Base-by-base conservation (phyloP, 768 basidiomycete genomes). In the Bullera alba region DNA sequence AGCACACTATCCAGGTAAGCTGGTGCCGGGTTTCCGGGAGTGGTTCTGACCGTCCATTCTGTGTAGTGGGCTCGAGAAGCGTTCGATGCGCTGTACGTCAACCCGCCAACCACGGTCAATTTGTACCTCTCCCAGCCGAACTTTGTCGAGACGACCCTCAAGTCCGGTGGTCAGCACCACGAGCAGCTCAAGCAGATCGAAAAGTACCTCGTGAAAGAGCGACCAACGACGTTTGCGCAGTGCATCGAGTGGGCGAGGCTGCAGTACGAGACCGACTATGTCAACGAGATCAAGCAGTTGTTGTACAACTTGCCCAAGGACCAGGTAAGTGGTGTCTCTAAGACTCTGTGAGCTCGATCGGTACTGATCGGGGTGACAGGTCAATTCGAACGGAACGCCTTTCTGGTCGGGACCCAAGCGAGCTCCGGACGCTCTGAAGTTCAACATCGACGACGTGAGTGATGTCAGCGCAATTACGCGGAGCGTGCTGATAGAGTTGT, bases 361-460 rank as follows among this genome's bases (percentile, higher is more conserved):
- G 38, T 16, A 22, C n/a, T 44, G 15, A 41, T 19, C n/a, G n/a
- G n/a, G 19, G 16, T 26, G 35, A n/a, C 54, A 77, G 76, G 62
- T 75, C 41, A 91, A 92, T 6, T 88, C 81, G 65, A 85, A 83
- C 17, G 95, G 95, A 4, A 87, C 90, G 61, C 92, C 91, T 10
- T 99, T 99, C 80, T 99, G 95, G 95, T 92, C 89, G 61, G 90
- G 92, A 17, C 95, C 95, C 2, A 99, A 99, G 77, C 82, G 95
- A 53, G 93, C 92, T 5, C 95, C 95, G 12, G 90, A 96, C 42
- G 78, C 93, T 23, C 76, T 99, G 56, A 77, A 77, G 4, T 99
- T 97, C 75, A 79, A 91, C 74, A 80, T 87, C 8, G 83, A 79
- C 58, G 83, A 96, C 65, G 93, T 96, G 66, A 73, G 86, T 76